Evolutionary conservation across 495 filamentous ascomycete genomes (phyloP).

Genomic region (Penicillium salamii): DNA sequence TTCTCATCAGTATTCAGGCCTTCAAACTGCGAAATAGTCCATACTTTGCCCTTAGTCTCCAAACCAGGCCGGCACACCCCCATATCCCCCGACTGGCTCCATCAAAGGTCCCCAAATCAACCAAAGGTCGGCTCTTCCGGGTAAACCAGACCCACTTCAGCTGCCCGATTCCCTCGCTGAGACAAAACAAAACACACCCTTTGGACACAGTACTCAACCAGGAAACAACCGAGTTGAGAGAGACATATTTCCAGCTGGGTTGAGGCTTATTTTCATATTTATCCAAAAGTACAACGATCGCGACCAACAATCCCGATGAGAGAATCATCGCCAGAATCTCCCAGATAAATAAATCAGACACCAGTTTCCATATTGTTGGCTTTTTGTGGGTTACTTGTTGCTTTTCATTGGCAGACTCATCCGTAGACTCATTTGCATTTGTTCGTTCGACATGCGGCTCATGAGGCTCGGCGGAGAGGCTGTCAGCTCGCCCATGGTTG

Average conservation of each 20-base stretch:
- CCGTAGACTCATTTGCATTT: background rate
- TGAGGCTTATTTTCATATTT: background rate
- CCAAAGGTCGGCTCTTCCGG: slow-evolving; percentile 6
- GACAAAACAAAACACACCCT: slow-evolving; percentile 7
- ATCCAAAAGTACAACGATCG: background rate
- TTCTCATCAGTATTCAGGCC: background rate
- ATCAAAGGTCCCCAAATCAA: slow-evolving; percentile 9
- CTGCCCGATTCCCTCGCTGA: slow-evolving; percentile 13
- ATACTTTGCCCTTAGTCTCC: background rate
- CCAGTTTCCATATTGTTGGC: background rate
- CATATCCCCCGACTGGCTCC: slow-evolving; percentile 15
- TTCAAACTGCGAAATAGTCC: background rate
- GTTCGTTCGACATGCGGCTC: background rate
- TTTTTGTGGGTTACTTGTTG: background rate
- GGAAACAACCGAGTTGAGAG: slow-evolving; percentile 15
- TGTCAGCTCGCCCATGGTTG: no score
- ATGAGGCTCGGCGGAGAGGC: background rate
- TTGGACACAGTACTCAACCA: slow-evolving; percentile 14
- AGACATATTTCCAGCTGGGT: slow-evolving; percentile 11
- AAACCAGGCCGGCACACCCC: background rate
- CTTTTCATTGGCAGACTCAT: background rate
- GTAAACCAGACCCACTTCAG: slow-evolving; percentile 23
- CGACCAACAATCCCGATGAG: slow-evolving; percentile 1
- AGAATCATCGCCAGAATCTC: background rate
- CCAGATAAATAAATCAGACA: background rate